A percentile compares a stretch with the other conserved stretches of the same genome.
These are phyloP conservation scores for Saccharomycopsis guyanensis DNA, from an alignment of 805 yeast genomes.

Conservation along the genomic window DNA sequence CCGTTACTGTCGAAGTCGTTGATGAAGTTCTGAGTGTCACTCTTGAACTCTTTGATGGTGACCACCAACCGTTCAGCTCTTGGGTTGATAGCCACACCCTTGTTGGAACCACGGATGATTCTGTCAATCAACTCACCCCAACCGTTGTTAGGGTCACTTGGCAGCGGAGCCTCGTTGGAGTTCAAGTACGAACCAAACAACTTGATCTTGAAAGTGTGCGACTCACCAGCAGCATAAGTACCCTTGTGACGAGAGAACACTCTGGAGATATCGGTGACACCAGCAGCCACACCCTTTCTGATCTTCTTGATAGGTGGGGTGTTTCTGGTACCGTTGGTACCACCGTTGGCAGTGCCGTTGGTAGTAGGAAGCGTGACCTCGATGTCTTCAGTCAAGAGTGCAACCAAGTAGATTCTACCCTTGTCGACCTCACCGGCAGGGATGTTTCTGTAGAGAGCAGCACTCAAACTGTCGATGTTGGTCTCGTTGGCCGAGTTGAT, in stretches of 20 bases:
- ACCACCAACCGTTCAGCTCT: conserved; percentile 66
- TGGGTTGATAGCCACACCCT: conserved; percentile 75
- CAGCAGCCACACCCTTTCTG: conserved; percentile 80
- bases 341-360: conserved; percentile 11
- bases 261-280: conserved; percentile 78
- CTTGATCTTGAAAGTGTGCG: conserved; percentile 65
- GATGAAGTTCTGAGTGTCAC: conserved; percentile 30
- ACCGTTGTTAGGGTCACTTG: conserved; percentile 51
- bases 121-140: conserved; percentile 86
- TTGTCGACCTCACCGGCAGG: conserved; percentile 59
- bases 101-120: conserved; percentile 64
- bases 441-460: conserved; percentile 71
- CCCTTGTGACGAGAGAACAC: conserved; percentile 62
- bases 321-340: conserved; percentile 23
- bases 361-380: conserved; percentile 30
- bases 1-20: conserved; percentile 30
- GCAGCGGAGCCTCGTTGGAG: conserved; percentile 30
- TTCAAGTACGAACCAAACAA: conserved; percentile 63
- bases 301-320: conserved; percentile 32
- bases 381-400: conserved; percentile 64
- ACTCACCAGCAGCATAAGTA: conserved; percentile 48
- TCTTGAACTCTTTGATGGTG: conserved; percentile 66
- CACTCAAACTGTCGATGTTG: conserved; percentile 60
- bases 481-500: conserved; percentile 48
- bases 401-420: conserved; percentile 67